Conservation (phyloP, 352 stramenopile genomes). For the Globisporangium irregulare region DNA sequence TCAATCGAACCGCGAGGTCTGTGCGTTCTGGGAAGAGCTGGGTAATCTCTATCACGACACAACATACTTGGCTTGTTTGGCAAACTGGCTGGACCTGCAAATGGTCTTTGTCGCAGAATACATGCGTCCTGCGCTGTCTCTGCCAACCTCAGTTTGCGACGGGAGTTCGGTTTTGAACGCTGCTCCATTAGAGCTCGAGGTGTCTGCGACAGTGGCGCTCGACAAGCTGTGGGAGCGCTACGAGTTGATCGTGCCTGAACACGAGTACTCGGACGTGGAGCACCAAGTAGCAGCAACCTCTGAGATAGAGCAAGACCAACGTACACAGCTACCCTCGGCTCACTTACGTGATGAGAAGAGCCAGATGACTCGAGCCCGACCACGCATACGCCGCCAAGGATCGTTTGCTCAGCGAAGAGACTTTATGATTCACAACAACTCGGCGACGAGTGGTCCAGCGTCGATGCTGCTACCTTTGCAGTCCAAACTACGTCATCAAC, state of each 20-base stretch:
- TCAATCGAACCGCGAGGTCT: constrained; percentile 1
- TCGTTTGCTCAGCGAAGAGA: constrained; percentile 8
- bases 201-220: constrained; percentile 9
- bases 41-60: constrained; percentile 16
- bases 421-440: background rate
- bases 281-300: background rate
- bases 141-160: too few relatives aligned
- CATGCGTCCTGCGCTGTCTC: background rate
- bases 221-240: constrained; percentile 19
- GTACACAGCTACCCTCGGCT: background rate
- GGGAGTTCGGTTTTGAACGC: background rate
- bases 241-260: constrained; percentile 9
- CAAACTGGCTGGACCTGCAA: constrained; percentile 30
- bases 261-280: background rate
- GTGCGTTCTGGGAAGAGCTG: constrained; percentile 19
- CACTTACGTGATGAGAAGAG: background rate
- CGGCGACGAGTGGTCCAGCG: background rate
- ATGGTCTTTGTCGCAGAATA: constrained; percentile 33
- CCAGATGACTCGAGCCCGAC: background rate
- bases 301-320: background rate
- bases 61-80: constrained; percentile 13
- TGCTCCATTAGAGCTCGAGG: constrained; percentile 5
- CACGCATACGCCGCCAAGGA: background rate
- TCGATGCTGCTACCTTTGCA: constrained; percentile 2
- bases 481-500: constrained; percentile 11